Base-by-base conservation (phyloP, 202 grass and related monocot species). In the Carex arenaria region DNA sequence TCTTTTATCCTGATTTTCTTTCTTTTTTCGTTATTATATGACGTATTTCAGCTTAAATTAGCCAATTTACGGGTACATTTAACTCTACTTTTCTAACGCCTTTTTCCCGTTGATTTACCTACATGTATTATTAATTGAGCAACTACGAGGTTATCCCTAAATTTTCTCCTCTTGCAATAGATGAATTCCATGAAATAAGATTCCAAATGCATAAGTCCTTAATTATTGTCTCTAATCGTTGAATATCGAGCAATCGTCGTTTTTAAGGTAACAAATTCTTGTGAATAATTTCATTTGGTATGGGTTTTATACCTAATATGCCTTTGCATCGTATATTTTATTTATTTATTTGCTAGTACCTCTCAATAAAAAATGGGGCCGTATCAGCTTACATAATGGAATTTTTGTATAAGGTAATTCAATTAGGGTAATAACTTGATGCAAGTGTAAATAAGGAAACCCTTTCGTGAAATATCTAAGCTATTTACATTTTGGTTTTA, bases 401-500 rank as follows among this genome's bases (percentile, higher is more conserved):
- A 22, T 3, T 22, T 61, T 61, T 22, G 3, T 66, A 15, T 30
- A 69, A 53, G 19, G 23, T 74, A 31, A 11, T 51, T 74, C 47
- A 7, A 67, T 67, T 69, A 67, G 12, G 12, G 49, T 64, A 20
- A 3, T 18, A 79, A 68, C 1, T 19, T 5, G 3, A 63, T 49
- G 38, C 49, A n/a, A 77, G 56, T 77, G 7, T 45, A 19, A 57
- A 57, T 54, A 52, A 51, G 20, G 9, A 34, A 75, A 32, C 12
- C 15, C 54, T 47, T 82, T 49, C 11, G 52, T 52, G 51, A 15
- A 66, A 6, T 78, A n/a, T 76, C 6, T 15, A 17, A 84, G 22
- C 26, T 77, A 57, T 18, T 47, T 85, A 54, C 81, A 60, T 89
- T 88, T 69, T 70, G 49, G 53, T 38, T 77, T 59, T 14, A 71